Evolutionary conservation across 2,329 filamentous ascomycete species (phyloP).

Genomic region (Cladosporium oxysporum): DNA sequence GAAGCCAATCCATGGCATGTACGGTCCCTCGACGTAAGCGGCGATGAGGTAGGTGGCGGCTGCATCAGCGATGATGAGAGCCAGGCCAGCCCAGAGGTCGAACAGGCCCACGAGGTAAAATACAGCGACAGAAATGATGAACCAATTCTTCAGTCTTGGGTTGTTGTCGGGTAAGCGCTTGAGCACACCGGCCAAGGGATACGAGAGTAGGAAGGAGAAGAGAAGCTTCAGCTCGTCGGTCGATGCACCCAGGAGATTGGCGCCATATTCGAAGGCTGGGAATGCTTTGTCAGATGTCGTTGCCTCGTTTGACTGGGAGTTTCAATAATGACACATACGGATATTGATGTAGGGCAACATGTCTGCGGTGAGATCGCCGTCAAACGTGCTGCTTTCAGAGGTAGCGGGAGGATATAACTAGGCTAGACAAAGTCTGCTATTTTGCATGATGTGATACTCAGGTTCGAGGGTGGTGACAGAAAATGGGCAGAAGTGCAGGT

Average conservation of each 20-base stretch:
- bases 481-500: neutral
- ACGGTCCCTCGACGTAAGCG: constrained; percentile 77
- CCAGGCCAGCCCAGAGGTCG: constrained; percentile 82
- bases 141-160: constrained; percentile 83
- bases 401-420: neutral
- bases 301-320: neutral
- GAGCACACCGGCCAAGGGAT: constrained; percentile 82
- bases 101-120: constrained; percentile 96
- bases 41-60: constrained; percentile 81
- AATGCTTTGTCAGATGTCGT: constrained; percentile 22
- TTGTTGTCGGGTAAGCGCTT: constrained; percentile 87
- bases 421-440: neutral
- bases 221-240: constrained; percentile 82
- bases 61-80: constrained; percentile 77
- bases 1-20: constrained; percentile 98
- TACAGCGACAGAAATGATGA: constrained; percentile 78
- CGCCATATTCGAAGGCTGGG: constrained; percentile 63
- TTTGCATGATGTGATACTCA: neutral
- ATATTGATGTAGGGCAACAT: constrained; percentile 68
- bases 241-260: constrained; percentile 60
- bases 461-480: neutral
- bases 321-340: constrained; percentile 48
- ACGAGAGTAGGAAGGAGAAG: constrained; percentile 85
- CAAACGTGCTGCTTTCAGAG: neutral
- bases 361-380: neutral